Percentiles rank a stretch among this genome's conserved stretches.
Conservation (phyloP, 1,284 basidiomycete genomes). For the Vanrija sp. region DNA sequence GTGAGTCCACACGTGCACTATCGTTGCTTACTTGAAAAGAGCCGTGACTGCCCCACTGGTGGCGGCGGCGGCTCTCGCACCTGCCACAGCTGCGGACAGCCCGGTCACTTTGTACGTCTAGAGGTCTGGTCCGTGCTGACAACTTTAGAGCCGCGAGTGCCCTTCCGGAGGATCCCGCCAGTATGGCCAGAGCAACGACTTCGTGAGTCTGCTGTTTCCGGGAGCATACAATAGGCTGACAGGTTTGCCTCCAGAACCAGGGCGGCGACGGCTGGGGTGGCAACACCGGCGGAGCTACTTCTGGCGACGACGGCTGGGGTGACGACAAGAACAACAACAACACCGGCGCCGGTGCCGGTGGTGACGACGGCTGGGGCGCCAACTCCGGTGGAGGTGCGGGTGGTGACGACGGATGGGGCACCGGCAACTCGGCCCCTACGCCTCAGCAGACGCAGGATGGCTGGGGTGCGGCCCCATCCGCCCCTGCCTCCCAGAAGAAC, state of each 20-base stretch:
- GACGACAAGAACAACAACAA: neutral
- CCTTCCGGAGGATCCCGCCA: constrained; percentile 1
- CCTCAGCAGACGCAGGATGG: too few relatives aligned
- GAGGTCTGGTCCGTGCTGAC: neutral
- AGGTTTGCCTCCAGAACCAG: too few relatives aligned
- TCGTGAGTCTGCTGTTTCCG: too few relatives aligned
- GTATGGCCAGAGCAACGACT: too few relatives aligned
- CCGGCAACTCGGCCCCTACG: too few relatives aligned
- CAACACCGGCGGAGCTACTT: neutral
- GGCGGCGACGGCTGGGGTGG: too few relatives aligned
- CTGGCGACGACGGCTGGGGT: neutral
- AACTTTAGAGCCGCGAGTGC: neutral
- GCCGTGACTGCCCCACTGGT: constrained; percentile 1
- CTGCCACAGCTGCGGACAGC: constrained; percentile 1
- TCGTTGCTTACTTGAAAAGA: neutral
- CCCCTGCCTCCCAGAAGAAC: too few relatives aligned
- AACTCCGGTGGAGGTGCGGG: too few relatives aligned
- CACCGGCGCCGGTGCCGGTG: neutral
- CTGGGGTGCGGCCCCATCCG: too few relatives aligned
- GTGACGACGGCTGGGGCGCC: neutral
- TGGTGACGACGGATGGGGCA: too few relatives aligned
- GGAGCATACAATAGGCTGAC: too few relatives aligned
- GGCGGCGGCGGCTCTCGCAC: neutral
- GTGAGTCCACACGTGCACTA: neutral
- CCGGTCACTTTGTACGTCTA: constrained; percentile 1